phyloP scores from a whole-genome alignment of 805 yeast species.

The Blastobotrys chiropterorum region DNA sequence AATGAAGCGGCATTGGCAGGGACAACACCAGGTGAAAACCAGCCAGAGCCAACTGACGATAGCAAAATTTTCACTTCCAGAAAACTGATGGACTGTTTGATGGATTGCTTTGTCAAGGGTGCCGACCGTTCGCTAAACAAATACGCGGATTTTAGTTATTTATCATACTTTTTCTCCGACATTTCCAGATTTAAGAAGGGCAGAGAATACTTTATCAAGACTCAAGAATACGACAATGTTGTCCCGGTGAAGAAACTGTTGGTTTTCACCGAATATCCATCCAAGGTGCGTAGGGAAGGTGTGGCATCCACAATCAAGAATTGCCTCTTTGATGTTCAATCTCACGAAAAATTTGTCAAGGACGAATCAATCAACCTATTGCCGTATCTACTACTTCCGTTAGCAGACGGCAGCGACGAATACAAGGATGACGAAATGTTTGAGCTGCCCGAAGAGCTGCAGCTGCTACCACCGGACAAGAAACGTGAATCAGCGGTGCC shows the following conservation, averaged over 20 bases:
- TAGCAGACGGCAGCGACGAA: constrained; percentile 63
- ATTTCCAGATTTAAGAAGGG: constrained; percentile 57
- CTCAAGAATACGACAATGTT: constrained; percentile 66
- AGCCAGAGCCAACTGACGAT: constrained; percentile 27
- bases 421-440: constrained; percentile 80
- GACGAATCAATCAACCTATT: constrained; percentile 65
- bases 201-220: constrained; percentile 66
- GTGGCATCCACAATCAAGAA: constrained; percentile 90
- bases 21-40: constrained; percentile 38
- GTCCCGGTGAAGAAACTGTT: constrained; percentile 76
- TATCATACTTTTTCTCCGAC: constrained; percentile 86
- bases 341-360: constrained; percentile 54
- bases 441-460: constrained; percentile 83
- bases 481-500: constrained; percentile 64
- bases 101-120: constrained; percentile 88
- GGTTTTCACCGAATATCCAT: constrained; percentile 74
- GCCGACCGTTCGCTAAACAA: constrained; percentile 63
- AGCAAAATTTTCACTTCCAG: constrained; percentile 42
- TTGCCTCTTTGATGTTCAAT: constrained; percentile 69
- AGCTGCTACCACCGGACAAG: constrained; percentile 69
- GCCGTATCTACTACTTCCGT: constrained; percentile 76
- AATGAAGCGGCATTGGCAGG: constrained; percentile 61
- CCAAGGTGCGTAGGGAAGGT: constrained; percentile 80
- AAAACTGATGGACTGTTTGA: constrained; percentile 63
- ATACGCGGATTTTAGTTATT: constrained; percentile 71